Percentiles rank a stretch among this genome's conserved stretches.
phyloP scores from a whole-genome alignment of 176 grass and related monocot species.

The Carex cristatella region DNA sequence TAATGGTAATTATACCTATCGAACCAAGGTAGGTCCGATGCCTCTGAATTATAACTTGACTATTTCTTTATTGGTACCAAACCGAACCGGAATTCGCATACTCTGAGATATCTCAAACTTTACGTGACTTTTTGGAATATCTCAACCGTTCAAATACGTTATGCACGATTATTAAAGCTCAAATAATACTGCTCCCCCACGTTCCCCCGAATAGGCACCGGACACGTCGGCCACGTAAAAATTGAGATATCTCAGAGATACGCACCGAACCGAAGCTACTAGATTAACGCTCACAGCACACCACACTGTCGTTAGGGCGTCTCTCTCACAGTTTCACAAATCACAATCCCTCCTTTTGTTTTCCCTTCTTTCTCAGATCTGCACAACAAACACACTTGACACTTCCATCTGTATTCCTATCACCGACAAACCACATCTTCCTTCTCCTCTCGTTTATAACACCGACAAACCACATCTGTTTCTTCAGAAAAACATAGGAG shows the following conservation, averaged over 20 bases:
- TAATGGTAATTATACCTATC: too few species aligned
- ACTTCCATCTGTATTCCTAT: too few species aligned
- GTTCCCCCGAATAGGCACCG: too few species aligned
- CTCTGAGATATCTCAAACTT: too few species aligned
- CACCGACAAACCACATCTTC: neutral
- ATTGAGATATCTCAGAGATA: too few species aligned
- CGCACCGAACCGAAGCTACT: neutral
- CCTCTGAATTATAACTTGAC: neutral
- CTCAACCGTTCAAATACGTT: too few species aligned
- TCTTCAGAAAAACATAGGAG: neutral
- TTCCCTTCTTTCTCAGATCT: neutral
- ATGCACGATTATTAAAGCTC: too few species aligned
- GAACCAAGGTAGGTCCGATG: too few species aligned
- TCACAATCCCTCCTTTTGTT: neutral
- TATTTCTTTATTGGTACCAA: neutral
- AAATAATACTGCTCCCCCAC: too few species aligned
- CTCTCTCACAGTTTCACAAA: constrained; percentile 1
- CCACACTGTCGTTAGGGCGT: constrained; percentile 11
- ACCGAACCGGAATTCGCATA: neutral
- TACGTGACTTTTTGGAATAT: too few species aligned
- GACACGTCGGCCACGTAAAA: too few species aligned
- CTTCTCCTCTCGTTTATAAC: neutral
- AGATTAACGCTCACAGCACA: neutral
- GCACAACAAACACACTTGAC: neutral
- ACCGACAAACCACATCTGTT: constrained; percentile 1